Percentiles rank a stretch among this genome's conserved stretches.
Conservation (phyloP, 345 rosid genomes). For the Geranium brycei region DNA sequence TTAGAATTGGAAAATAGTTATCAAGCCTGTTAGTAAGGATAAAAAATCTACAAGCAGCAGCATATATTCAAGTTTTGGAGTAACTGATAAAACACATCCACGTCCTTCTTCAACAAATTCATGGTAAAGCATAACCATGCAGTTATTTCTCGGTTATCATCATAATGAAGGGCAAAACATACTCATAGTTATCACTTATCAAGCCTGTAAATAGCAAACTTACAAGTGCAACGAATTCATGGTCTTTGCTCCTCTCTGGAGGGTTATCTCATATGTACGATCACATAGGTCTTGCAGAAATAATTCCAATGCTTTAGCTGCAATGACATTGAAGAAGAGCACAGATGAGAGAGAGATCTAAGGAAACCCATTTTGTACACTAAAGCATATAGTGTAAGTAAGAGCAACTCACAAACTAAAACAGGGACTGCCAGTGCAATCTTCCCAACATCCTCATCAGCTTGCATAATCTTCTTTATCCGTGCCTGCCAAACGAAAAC, state of each 20-base stretch:
- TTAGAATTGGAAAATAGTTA: no score
- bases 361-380: not conserved
- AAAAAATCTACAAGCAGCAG: not conserved
- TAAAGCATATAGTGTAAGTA: slow-evolving; percentile 3
- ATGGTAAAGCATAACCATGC: no score
- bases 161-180: no score
- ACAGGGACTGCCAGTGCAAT: slow-evolving; percentile 96
- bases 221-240: slow-evolving; percentile 89
- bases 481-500: slow-evolving; percentile 51
- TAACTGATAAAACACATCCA: not conserved
- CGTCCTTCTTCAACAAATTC: no score
- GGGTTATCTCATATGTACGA: slow-evolving; percentile 86
- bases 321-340: slow-evolving; percentile 17
- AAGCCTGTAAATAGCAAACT: slow-evolving; percentile 14
- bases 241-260: slow-evolving; percentile 93
- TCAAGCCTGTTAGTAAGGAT: not conserved
- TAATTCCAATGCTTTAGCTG: slow-evolving; percentile 96
- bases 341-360: slow-evolving; percentile 12
- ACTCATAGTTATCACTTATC: no score
- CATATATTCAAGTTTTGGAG: not conserved
- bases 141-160: no score
- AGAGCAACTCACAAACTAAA: slow-evolving; percentile 72
- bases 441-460: slow-evolving; percentile 98
- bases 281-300: slow-evolving; percentile 99
- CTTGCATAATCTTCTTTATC: slow-evolving; percentile 98